phyloP scores from a whole-genome alignment of 2,329 filamentous ascomycete species.

The Colletotrichum lini region DNA sequence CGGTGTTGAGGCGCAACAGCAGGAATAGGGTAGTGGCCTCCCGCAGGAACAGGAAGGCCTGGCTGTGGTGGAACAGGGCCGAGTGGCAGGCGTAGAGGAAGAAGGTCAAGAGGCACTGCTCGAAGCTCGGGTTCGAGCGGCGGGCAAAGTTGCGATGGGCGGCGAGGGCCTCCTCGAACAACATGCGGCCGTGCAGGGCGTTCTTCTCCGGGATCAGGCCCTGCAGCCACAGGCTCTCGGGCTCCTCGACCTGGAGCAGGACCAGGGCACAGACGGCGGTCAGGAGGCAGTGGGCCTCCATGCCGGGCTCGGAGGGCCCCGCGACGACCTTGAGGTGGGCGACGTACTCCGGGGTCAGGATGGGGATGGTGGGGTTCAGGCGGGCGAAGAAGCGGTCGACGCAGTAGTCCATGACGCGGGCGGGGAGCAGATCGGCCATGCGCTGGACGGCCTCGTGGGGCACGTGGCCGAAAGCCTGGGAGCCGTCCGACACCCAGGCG shows the following conservation, averaged over 20 bases:
- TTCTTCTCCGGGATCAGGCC: slow-evolving; percentile 54
- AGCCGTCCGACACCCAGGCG: slow-evolving; percentile 43
- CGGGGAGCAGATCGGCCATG: slow-evolving; percentile 53
- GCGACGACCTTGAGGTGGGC: slow-evolving; percentile 47
- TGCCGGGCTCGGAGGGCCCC: slow-evolving; percentile 45
- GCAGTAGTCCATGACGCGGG: slow-evolving; percentile 55
- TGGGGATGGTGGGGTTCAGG: slow-evolving; percentile 60
- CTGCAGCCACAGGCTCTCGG: slow-evolving; percentile 50
- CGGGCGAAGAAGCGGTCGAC: slow-evolving; percentile 56
- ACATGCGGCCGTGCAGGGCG: slow-evolving; percentile 53
- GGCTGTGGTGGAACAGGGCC: slow-evolving; percentile 58
- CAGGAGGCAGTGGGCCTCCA: slow-evolving; percentile 55
- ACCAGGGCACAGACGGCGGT: slow-evolving; percentile 58
- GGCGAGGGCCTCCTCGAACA: slow-evolving; percentile 55
- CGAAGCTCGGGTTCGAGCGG: slow-evolving; percentile 54
- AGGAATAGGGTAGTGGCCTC: slow-evolving; percentile 59
- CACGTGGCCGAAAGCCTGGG: slow-evolving; percentile 45
- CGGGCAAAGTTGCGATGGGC: slow-evolving; percentile 53
- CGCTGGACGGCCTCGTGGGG: slow-evolving; percentile 47
- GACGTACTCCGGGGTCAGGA: slow-evolving; percentile 57
- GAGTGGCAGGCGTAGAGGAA: slow-evolving; percentile 62
- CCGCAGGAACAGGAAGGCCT: slow-evolving; percentile 59
- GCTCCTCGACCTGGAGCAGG: slow-evolving; percentile 58
- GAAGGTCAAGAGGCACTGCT: slow-evolving; percentile 58
- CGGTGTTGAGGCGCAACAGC: slow-evolving; percentile 50